phyloP scores from a whole-genome alignment of 345 rosid genomes.

The Salix purpurea region DNA sequence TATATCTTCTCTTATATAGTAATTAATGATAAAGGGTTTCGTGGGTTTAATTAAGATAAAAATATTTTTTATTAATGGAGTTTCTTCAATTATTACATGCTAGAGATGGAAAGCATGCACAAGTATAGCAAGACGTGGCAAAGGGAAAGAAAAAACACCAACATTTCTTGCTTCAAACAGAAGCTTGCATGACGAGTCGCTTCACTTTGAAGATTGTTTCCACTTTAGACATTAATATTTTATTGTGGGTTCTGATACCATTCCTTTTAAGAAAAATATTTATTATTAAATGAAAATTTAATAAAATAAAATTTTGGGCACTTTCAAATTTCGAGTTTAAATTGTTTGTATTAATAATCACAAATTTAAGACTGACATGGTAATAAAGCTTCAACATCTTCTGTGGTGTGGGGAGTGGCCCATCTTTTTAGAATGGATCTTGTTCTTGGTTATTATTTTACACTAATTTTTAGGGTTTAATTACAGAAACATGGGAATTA shows the following conservation, averaged over 20 bases:
- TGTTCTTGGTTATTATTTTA: conserved; percentile 3
- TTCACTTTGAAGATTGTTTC: conserved; percentile 13
- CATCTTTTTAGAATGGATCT: conserved; percentile 43
- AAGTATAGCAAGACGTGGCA: background rate
- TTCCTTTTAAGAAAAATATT: background rate
- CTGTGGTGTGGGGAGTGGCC: conserved; percentile 25
- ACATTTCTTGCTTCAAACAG: conserved; percentile 53
- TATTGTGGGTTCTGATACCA: background rate
- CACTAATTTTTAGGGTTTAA: conserved; percentile 5
- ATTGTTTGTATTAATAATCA: conserved; percentile 6
- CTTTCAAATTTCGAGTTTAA: conserved; percentile 37
- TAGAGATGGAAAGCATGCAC: background rate
- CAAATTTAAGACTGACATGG: conserved; percentile 20
- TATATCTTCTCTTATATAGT: no score
- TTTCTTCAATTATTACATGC: background rate
- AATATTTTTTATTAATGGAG: background rate
- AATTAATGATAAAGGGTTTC: background rate
- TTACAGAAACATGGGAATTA: conserved; percentile 12
- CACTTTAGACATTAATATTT: background rate
- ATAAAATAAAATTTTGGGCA: background rate
- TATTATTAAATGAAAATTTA: no score
- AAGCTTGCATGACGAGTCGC: conserved; percentile 19
- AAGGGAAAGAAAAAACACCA: conserved; percentile 17
- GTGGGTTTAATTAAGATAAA: no score
- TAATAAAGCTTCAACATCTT: conserved; percentile 25